phyloP scores from a whole-genome alignment of 768 basidiomycete species.

The Dictyophora rubrovolvata region DNA sequence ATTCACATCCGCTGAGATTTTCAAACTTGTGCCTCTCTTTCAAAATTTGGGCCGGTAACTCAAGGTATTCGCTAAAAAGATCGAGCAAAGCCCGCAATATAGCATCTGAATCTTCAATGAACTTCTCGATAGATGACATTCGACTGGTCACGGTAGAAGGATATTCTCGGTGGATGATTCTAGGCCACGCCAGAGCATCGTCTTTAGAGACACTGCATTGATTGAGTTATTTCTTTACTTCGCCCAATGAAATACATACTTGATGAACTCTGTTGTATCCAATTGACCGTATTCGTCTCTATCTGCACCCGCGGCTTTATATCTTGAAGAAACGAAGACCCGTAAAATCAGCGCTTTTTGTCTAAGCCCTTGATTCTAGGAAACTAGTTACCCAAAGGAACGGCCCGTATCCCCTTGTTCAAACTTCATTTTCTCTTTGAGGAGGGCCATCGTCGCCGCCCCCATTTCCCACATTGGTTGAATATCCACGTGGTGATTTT shows the following conservation, averaged over 20 bases:
- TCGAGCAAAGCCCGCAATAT: slow-evolving; percentile 22
- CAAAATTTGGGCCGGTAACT: slow-evolving; percentile 23
- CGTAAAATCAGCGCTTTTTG: no score
- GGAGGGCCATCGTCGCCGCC: no score
- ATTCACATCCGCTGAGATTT: slow-evolving; percentile 23
- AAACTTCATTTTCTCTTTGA: slow-evolving; percentile 30
- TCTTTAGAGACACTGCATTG: slow-evolving; percentile 17
- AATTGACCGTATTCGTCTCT: slow-evolving; percentile 21
- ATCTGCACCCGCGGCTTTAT: slow-evolving; percentile 22
- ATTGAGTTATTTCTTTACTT: neutral
- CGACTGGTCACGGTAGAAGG: slow-evolving; percentile 21
- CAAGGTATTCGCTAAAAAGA: slow-evolving; percentile 23
- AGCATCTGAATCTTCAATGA: slow-evolving; percentile 20
- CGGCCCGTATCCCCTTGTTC: slow-evolving; percentile 30
- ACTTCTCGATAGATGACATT: slow-evolving; percentile 21
- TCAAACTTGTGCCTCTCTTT: slow-evolving; percentile 18
- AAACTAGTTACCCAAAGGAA: slow-evolving; percentile 23
- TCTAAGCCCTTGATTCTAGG: no score
- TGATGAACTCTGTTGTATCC: slow-evolving; percentile 24
- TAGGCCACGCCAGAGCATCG: slow-evolving; percentile 26
- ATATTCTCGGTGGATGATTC: slow-evolving; percentile 22
- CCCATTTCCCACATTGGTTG: slow-evolving; percentile 34
- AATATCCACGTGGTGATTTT: slow-evolving; percentile 33
- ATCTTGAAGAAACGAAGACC: slow-evolving; percentile 9
- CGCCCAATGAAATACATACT: slow-evolving; percentile 3